Conservation (phyloP, 2,329 filamentous ascomycete genomes). For the Rhinocladiella mackenziei region DNA sequence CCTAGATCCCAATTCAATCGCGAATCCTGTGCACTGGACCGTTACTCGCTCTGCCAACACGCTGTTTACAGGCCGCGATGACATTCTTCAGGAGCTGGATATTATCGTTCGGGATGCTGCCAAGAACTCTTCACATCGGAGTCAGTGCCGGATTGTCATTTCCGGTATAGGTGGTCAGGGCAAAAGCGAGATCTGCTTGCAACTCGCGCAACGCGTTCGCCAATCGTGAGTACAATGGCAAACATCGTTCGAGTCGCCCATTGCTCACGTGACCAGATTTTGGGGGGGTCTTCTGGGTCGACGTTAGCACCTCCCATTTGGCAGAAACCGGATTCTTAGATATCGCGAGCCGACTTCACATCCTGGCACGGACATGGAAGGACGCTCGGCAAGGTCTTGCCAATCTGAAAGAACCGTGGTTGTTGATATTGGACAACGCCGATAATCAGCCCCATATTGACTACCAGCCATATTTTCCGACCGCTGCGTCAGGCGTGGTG, state of each 20-base stretch:
- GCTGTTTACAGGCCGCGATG: slow-evolving; percentile 29
- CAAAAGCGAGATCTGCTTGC: slow-evolving; percentile 36
- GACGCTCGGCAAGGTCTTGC: slow-evolving; percentile 20
- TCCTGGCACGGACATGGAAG: slow-evolving; percentile 20
- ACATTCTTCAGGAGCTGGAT: slow-evolving; percentile 23
- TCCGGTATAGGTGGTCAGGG: slow-evolving; percentile 33
- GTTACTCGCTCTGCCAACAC: slow-evolving; percentile 26
- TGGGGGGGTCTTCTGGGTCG: slow-evolving; percentile 32
- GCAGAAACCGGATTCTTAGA: slow-evolving; percentile 30
- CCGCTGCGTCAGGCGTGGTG: slow-evolving; percentile 11
- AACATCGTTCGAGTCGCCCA: not conserved
- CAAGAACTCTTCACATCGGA: not conserved
- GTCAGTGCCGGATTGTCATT: slow-evolving; percentile 32
- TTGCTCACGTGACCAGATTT: slow-evolving; percentile 23
- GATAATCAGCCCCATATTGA: slow-evolving; percentile 23
- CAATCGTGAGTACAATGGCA: slow-evolving; percentile 23
- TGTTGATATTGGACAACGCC: slow-evolving; percentile 27
- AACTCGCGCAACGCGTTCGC: slow-evolving; percentile 29
- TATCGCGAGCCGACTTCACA: slow-evolving; percentile 27
- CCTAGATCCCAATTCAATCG: not conserved
- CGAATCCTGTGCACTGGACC: slow-evolving; percentile 23
- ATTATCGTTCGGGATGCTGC: slow-evolving; percentile 14
- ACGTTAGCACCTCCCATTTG: slow-evolving; percentile 18
- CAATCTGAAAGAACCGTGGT: slow-evolving; percentile 16
- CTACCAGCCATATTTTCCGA: slow-evolving; percentile 22